Base-by-base conservation (phyloP, 148 eudicot genomes). In the Rhododendron williamsianum region DNA sequence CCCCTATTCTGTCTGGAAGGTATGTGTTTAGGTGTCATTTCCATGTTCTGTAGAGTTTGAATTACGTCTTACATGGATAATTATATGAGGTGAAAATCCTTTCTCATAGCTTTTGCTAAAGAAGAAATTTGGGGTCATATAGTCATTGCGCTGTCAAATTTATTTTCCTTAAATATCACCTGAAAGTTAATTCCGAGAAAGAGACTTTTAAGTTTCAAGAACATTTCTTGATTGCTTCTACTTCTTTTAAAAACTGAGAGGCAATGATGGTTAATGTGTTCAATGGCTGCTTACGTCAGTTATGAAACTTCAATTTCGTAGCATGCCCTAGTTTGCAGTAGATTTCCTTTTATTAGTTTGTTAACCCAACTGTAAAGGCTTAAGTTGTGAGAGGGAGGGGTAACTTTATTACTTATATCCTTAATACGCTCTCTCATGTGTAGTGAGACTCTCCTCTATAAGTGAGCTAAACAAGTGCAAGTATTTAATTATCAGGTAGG, bases 1-100 rank as follows among this genome's bases (percentile, higher is more conserved):
- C 94, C 98, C 18, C 91, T 97, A 60, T 92, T 92, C 89, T 93
- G 91, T 87, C 96, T 95, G 77, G 94, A 97, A 94, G 99, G 99
- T 94, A 86, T 25, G 13, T 80, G 56, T 49, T 13, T 52, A n/a
- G 38, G 5, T 8, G 36, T 60, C 65, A 33, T 58, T 43, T 58
- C 9, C 19, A 23, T 43, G 67, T 41, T 56, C 19, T 58, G 15
- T 81, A 78, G 60, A 60, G n/a, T 16, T 43, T 78, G 48, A 46
- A 51, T 49, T 80, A 43, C 43, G 78, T 79, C 25, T 43, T 60
- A 71, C 65, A 10, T 30, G 77, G 77, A 71, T 33, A 67, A 8
- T 67, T 45, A 48, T 33, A 41, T 9, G 48, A 69, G 33, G 48
- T 69, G 63, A 78, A 84, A 82, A 19, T 67, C 58, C 60, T 12